Percentiles rank a stretch among this genome's conserved stretches.
phyloP scores from a whole-genome alignment of 495 filamentous ascomycete genomes.

The Podospora bellae-mahoneyi region DNA sequence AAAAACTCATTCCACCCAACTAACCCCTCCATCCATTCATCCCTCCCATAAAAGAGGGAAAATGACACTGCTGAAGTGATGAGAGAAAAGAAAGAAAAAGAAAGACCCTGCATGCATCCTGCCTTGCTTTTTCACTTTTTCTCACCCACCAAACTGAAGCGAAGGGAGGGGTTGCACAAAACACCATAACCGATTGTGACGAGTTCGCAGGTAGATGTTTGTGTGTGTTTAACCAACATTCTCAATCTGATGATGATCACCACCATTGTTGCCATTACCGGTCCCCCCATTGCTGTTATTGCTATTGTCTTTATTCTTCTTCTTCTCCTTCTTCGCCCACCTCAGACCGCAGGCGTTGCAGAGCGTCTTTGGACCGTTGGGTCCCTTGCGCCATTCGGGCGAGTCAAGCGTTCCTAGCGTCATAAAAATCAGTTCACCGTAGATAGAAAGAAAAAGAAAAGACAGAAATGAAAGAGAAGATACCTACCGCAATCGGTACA shows the following conservation, averaged over 20 bases:
- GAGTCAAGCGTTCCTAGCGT: conserved; percentile 70
- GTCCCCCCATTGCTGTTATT: not conserved
- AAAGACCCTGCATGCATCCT: not conserved
- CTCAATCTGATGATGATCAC: not conserved
- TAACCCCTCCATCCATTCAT: not conserved
- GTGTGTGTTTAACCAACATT: not conserved
- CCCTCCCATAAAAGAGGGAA: not conserved
- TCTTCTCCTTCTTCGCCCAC: conserved; percentile 80
- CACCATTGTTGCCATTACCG: conserved; percentile 6
- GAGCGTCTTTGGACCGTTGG: conserved; percentile 88
- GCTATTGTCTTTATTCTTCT: conserved; percentile 32
- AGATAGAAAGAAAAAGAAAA: not conserved
- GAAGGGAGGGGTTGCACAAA: not conserved
- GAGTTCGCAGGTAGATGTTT: not conserved
- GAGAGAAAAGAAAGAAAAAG: not conserved
- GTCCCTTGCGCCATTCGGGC: conserved; percentile 96
- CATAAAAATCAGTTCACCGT: not conserved
- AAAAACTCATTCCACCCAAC: not conserved
- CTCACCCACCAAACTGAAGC: too few species aligned
- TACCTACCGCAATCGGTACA: conserved; percentile 84
- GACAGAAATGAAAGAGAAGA: not conserved
- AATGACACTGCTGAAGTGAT: not conserved
- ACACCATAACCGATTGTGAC: not conserved
- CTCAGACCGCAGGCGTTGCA: conserved; percentile 95
- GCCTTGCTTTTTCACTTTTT: too few species aligned